A percentile compares a stretch with the other conserved stretches of the same genome.
phyloP scores from a whole-genome alignment of 2,329 filamentous ascomycete genomes.

The Sphaerulina vaccinii region DNA sequence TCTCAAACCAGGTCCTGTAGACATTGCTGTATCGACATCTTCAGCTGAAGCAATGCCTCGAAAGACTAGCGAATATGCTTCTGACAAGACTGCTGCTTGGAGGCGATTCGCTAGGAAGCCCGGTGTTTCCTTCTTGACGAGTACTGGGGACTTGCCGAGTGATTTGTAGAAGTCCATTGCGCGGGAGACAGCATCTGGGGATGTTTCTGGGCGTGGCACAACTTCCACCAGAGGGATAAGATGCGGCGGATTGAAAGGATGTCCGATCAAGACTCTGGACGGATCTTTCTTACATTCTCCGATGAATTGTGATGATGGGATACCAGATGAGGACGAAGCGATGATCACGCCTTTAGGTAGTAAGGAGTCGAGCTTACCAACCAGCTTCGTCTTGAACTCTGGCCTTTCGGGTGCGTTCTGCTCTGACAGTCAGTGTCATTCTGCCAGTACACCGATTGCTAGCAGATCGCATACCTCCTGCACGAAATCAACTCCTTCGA shows the following conservation, averaged over 20 bases:
- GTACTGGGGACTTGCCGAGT: slow-evolving; percentile 44
- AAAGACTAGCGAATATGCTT: slow-evolving; percentile 40
- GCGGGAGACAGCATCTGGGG: slow-evolving; percentile 23
- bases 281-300: slow-evolving; percentile 30
- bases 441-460: not conserved
- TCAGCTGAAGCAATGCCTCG: slow-evolving; percentile 36
- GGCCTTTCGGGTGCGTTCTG: slow-evolving; percentile 38
- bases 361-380: slow-evolving; percentile 38
- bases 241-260: slow-evolving; percentile 53
- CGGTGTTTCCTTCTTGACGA: slow-evolving; percentile 43
- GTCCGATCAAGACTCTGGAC: slow-evolving; percentile 44
- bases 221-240: slow-evolving; percentile 51
- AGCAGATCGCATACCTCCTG: slow-evolving; percentile 39
- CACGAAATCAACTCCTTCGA: slow-evolving; percentile 36
- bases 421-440: not conserved
- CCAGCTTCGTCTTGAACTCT: slow-evolving; percentile 42
- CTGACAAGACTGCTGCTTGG: slow-evolving; percentile 42
- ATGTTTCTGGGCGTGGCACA: slow-evolving; percentile 40
- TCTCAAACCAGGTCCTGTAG: slow-evolving; percentile 22
- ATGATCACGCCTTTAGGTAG: slow-evolving; percentile 40
- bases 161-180: slow-evolving; percentile 43
- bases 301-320: slow-evolving; percentile 18
- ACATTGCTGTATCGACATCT: slow-evolving; percentile 31
- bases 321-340: slow-evolving; percentile 28
- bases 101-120: slow-evolving; percentile 50